Evolutionary conservation across 2,329 filamentous ascomycete species (phyloP), one percentile per base, ranked within the genome.

Genomic region (Blastomyces parvus): DNA sequence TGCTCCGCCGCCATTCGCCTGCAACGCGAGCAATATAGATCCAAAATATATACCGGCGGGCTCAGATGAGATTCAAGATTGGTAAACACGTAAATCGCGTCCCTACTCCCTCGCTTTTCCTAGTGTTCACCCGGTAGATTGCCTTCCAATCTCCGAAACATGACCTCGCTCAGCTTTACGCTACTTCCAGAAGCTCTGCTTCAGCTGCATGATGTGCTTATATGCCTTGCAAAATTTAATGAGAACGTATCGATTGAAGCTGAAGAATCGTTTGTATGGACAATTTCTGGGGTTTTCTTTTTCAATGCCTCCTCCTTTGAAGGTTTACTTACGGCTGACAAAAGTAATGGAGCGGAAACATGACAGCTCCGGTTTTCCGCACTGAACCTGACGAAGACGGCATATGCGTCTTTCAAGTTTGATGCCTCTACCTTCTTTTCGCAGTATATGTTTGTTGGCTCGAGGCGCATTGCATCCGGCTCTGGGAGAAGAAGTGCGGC

Each of bases 181-280:
- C 75, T 88, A 52, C 78, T 77, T 50, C 83, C 84, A 14, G 78
- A 81, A 66, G 82, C 83, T 2, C 79, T 85, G 53, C 76, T 79
- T 9, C 80, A 79, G 60, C 68, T 88, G 5, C 84, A 87, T 67
- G 84, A 87, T 70, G 74, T 81, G 8, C 78, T 88, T 33, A 75
- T 80, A 46, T 88, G 85, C 69, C 78, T 88, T 1, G 78, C 81
- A 62, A 87, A 85, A 72, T 87, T 87, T 74, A 84, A 82, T 71
- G 85, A 88, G 66, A 80, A 78, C 2, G 83, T 87, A 17, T 83
- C 83, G 27, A 79, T 88, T 62, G 85, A 88, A 73, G 85, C 84
- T 44, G 80, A 82, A 69, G 77, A 78, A 66, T 81, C 85, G 65
- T 79, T 80, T 72, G 85, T 85, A 77, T 38, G 46, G 40, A 38